A percentile compares a stretch with the other conserved stretches of the same genome.
Conservation (phyloP, 2,329 filamentous ascomycete genomes). For the Mollisiaceae sp. region DNA sequence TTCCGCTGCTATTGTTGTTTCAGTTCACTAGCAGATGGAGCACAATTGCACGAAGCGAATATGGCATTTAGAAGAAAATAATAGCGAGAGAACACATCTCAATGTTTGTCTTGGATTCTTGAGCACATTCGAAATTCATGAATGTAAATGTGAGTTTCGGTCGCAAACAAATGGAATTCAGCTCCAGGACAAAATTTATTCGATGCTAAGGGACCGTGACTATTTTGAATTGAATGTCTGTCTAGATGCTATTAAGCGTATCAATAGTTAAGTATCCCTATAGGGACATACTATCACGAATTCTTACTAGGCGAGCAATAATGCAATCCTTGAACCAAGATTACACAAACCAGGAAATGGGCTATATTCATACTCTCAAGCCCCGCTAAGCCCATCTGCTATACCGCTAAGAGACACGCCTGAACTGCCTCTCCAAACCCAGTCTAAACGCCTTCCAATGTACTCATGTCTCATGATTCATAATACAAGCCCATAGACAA, state of each 20-base stretch:
- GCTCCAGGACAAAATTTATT: too few species aligned
- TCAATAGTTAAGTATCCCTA: neutral
- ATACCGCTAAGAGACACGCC: neutral
- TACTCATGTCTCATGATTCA: slow-evolving; percentile 6
- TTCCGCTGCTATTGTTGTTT: neutral
- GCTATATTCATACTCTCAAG: neutral
- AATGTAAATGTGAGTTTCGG: too few species aligned
- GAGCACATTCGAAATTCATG: too few species aligned
- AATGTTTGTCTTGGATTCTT: too few species aligned
- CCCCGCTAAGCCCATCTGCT: slow-evolving; percentile 1
- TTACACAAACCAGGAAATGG: neutral
- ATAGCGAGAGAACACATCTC: neutral
- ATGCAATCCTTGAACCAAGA: neutral
- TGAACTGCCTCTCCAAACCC: neutral
- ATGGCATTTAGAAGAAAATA: neutral
- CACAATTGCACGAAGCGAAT: neutral
- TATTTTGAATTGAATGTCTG: neutral
- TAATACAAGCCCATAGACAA: slow-evolving; percentile 11
- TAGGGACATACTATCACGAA: neutral
- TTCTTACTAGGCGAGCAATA: neutral
- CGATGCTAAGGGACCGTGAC: too few species aligned
- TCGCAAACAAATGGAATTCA: too few species aligned
- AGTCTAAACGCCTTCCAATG: slow-evolving; percentile 15
- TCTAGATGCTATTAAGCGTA: neutral
- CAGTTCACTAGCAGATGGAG: neutral